Evolutionary conservation across 805 yeast genomes (phyloP).

Genomic region (Lipomyces spencermartinsiae): DNA sequence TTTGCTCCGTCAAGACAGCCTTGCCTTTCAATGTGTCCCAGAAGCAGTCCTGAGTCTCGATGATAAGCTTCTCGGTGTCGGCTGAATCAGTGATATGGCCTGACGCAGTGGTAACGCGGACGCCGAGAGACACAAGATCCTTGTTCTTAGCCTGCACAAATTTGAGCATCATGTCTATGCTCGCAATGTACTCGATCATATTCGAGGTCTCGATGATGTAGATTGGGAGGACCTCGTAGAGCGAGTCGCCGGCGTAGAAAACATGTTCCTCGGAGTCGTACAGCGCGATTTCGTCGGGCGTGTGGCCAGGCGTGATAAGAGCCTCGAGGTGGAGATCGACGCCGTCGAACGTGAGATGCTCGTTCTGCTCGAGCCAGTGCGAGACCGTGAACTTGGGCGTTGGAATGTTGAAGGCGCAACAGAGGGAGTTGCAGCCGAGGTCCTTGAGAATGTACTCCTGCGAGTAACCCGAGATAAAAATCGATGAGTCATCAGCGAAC

Average conservation of each 20-base stretch:
- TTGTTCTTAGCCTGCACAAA: slow-evolving; percentile 29
- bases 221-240: slow-evolving; percentile 37
- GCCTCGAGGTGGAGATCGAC: slow-evolving; percentile 34
- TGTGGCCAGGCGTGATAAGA: slow-evolving; percentile 38
- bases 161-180: slow-evolving; percentile 28
- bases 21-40: slow-evolving; percentile 35
- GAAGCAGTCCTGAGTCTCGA: slow-evolving; percentile 32
- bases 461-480: slow-evolving; percentile 35
- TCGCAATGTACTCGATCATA: slow-evolving; percentile 31
- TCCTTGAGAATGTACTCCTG: slow-evolving; percentile 35
- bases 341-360: slow-evolving; percentile 31
- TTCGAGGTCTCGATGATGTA: slow-evolving; percentile 38
- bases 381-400: slow-evolving; percentile 36
- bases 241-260: slow-evolving; percentile 37
- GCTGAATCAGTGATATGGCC: slow-evolving; percentile 37
- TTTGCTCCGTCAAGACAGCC: slow-evolving; percentile 24
- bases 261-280: slow-evolving; percentile 37
- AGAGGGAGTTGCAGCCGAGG: slow-evolving; percentile 38
- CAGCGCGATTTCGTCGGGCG: slow-evolving; percentile 38
- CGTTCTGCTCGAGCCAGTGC: slow-evolving; percentile 38
- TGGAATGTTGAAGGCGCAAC: slow-evolving; percentile 37
- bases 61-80: slow-evolving; percentile 31
- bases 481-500: slow-evolving; percentile 34
- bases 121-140: slow-evolving; percentile 27
- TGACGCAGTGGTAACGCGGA: slow-evolving; percentile 35